Percentiles rank a stretch among this genome's conserved stretches.
Conservation (phyloP, 2,329 filamentous ascomycete genomes). For the Colletotrichum sojae region DNA sequence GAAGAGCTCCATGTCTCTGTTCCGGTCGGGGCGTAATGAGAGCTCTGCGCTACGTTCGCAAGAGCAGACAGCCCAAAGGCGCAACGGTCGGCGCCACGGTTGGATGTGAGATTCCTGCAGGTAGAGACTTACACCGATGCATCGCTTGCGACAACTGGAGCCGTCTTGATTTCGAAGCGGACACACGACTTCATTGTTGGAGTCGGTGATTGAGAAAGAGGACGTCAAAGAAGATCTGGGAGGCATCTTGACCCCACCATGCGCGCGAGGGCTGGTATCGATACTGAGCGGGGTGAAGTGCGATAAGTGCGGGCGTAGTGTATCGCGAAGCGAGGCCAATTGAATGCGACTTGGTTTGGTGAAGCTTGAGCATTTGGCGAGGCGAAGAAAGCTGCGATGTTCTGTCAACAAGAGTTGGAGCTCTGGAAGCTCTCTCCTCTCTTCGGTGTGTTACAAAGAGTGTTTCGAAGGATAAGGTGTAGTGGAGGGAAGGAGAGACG, state of each 20-base stretch:
- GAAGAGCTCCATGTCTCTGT: conserved; percentile 38
- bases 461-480: conserved; percentile 43
- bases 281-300: conserved; percentile 53
- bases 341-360: conserved; percentile 45
- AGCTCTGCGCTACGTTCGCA: conserved; percentile 32
- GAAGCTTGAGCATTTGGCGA: conserved; percentile 37
- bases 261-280: conserved; percentile 49
- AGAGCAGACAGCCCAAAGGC: conserved; percentile 6
- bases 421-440: conserved; percentile 41
- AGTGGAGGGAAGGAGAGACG: conserved; percentile 41
- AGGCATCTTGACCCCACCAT: conserved; percentile 84
- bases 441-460: conserved; percentile 47
- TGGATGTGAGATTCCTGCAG: conserved; percentile 10
- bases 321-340: conserved; percentile 49
- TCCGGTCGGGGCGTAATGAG: conserved; percentile 22
- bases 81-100: conserved; percentile 27
- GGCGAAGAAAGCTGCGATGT: conserved; percentile 25
- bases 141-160: conserved; percentile 96
- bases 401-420: conserved; percentile 31
- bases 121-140: conserved; percentile 87
- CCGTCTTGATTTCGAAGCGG: conserved; percentile 96
- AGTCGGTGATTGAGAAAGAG: conserved; percentile 92
- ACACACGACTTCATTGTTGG: conserved; percentile 96
- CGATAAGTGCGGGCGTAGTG: conserved; percentile 45
- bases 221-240: conserved; percentile 88